These are phyloP conservation scores for Phytophthora europaea DNA, from an alignment of 352 stramenopile genomes.

Conservation along the genomic window DNA sequence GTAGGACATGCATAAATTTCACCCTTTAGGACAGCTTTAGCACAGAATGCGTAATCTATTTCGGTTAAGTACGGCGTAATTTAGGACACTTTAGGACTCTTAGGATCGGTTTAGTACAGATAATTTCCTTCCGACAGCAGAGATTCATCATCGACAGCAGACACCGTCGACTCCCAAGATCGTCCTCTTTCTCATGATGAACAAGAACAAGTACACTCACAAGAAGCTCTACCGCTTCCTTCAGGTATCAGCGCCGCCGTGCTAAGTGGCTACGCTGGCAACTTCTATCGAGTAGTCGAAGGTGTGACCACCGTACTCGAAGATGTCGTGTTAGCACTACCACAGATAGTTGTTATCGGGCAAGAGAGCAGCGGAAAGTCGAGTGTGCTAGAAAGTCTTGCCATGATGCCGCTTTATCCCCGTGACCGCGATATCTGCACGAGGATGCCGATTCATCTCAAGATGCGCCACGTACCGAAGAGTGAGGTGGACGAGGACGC, in stretches of 20 bases:
- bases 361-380: slow-evolving; percentile 63
- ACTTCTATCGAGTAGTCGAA: slow-evolving; percentile 45
- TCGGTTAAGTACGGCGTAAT: too few species aligned
- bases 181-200: not conserved
- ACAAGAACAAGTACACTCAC: not conserved
- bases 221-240: not conserved
- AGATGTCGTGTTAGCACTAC: slow-evolving; percentile 29
- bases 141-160: not conserved
- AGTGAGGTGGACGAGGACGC: slow-evolving; percentile 23
- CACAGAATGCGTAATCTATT: too few species aligned
- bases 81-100: too few species aligned
- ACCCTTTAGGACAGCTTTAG: too few species aligned
- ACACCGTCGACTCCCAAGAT: not conserved
- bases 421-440: slow-evolving; percentile 49
- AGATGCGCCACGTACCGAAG: slow-evolving; percentile 33
- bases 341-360: slow-evolving; percentile 55
- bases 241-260: slow-evolving; percentile 34
- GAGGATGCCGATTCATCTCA: slow-evolving; percentile 51
- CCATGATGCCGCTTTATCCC: slow-evolving; percentile 58
- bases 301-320: slow-evolving; percentile 19
- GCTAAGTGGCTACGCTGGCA: slow-evolving; percentile 39
- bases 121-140: too few species aligned
- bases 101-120: too few species aligned
- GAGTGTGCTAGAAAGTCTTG: slow-evolving; percentile 55
- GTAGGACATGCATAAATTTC: too few species aligned